Percentiles rank a stretch among this genome's conserved stretches.
Conservation (phyloP, 306 rosid genomes). For the Dalbergia cochinchinensis region DNA sequence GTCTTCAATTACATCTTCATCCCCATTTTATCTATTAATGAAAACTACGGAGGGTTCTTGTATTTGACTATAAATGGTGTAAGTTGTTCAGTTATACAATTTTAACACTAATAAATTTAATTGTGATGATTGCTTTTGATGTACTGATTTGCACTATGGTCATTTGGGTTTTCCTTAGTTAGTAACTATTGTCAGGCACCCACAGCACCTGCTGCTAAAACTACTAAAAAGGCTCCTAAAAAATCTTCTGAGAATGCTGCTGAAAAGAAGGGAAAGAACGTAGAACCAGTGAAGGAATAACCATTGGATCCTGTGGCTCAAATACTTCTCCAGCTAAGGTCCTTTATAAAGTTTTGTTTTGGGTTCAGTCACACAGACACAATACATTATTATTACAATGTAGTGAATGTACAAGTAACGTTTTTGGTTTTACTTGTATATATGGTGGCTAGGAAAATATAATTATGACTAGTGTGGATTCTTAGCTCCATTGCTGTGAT, state of each 20-base stretch:
- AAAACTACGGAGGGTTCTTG: neutral
- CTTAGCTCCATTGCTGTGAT: too few relatives aligned
- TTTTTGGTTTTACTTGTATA: conserved; percentile 3
- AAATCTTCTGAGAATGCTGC: conserved; percentile 62
- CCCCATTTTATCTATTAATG: neutral
- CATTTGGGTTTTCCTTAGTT: neutral
- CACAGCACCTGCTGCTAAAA: conserved; percentile 64
- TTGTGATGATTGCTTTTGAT: neutral
- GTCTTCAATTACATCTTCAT: neutral
- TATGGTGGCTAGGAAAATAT: conserved; percentile 6
- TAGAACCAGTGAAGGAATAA: conserved; percentile 60
- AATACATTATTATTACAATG: neutral
- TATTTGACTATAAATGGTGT: conserved; percentile 8
- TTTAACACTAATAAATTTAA: neutral
- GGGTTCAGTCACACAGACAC: neutral
- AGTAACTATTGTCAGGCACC: conserved; percentile 62
- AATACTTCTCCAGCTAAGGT: conserved; percentile 94
- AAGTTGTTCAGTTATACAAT: neutral
- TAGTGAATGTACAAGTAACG: neutral
- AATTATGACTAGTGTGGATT: too few relatives aligned
- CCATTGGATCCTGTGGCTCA: conserved; percentile 86
- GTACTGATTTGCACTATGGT: conserved; percentile 11
- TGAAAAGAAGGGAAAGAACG: conserved; percentile 74
- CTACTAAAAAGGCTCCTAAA: conserved; percentile 70
- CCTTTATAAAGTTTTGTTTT: neutral